Conservation (phyloP, 2,329 filamentous ascomycete species). For the Ustulina deusta region DNA sequence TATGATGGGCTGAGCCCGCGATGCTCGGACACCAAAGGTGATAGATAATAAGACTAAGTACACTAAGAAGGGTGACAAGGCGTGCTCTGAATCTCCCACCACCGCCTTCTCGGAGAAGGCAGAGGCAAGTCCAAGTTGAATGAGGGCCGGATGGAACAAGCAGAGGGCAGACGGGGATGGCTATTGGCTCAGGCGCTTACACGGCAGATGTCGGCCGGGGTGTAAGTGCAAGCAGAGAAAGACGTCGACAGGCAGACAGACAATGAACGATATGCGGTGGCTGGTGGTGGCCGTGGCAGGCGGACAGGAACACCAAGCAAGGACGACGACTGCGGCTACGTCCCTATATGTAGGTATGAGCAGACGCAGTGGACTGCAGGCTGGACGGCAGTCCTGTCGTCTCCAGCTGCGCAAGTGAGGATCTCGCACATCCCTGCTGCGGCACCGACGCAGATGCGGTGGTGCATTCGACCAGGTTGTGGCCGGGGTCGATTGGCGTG, state of each 20-base stretch:
- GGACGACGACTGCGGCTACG: neutral
- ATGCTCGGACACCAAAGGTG: neutral
- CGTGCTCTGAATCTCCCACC: slow-evolving; percentile 5
- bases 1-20: slow-evolving; percentile 25
- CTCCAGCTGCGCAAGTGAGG: slow-evolving; percentile 10
- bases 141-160: neutral
- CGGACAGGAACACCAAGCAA: slow-evolving; percentile 10
- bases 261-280: neutral
- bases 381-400: no score
- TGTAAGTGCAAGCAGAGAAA: neutral
- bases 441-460: slow-evolving; percentile 3
- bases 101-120: slow-evolving; percentile 8
- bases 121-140: neutral
- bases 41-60: neutral
- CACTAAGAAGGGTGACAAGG: slow-evolving; percentile 4
- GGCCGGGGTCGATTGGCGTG: slow-evolving; percentile 20
- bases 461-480: slow-evolving; percentile 1
- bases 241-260: neutral
- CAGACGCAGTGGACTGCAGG: no score
- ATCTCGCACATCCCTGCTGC: slow-evolving; percentile 25
- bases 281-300: slow-evolving; percentile 1
- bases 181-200: slow-evolving; percentile 4
- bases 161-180: neutral
- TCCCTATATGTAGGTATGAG: neutral
- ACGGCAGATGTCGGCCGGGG: neutral